Evolutionary conservation across 306 rosid species (phyloP).

Genomic region (Erythrophleum fordii): DNA sequence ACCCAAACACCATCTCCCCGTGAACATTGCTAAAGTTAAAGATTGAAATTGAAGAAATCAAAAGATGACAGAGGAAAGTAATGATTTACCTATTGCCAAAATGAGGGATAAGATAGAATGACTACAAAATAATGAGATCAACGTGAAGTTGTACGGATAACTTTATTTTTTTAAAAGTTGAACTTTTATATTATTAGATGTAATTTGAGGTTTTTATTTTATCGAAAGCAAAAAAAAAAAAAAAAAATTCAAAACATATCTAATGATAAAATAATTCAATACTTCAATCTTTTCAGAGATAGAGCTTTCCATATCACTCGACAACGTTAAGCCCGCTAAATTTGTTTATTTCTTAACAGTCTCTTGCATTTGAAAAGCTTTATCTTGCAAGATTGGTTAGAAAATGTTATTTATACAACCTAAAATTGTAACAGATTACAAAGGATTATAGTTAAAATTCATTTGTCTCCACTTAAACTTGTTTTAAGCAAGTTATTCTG

Average conservation of each 20-base stretch:
- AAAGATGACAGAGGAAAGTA: not conserved
- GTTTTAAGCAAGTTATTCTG: too few relatives aligned
- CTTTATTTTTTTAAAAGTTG: not conserved
- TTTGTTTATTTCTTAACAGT: too few relatives aligned
- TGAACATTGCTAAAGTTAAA: slow-evolving; percentile 20
- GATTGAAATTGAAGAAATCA: not conserved
- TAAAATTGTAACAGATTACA: too few relatives aligned
- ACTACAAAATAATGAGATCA: not conserved
- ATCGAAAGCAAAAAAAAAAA: not conserved
- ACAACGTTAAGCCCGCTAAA: not conserved
- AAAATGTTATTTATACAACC: too few relatives aligned
- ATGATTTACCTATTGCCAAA: slow-evolving; percentile 23
- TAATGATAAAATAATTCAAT: not conserved
- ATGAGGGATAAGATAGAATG: not conserved
- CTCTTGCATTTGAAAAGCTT: too few relatives aligned
- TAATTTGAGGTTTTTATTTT: not conserved
- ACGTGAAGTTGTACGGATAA: not conserved
- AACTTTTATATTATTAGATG: not conserved
- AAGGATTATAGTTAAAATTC: too few relatives aligned
- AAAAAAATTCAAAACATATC: not conserved
- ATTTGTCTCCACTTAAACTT: too few relatives aligned
- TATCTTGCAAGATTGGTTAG: too few relatives aligned
- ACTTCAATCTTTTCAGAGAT: not conserved
- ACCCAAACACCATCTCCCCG: slow-evolving; percentile 30
- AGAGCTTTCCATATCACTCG: not conserved